These are phyloP conservation scores for Dactylonectria macrodidyma DNA, from an alignment of 2,329 filamentous ascomycete genomes.

Conservation along the genomic window DNA sequence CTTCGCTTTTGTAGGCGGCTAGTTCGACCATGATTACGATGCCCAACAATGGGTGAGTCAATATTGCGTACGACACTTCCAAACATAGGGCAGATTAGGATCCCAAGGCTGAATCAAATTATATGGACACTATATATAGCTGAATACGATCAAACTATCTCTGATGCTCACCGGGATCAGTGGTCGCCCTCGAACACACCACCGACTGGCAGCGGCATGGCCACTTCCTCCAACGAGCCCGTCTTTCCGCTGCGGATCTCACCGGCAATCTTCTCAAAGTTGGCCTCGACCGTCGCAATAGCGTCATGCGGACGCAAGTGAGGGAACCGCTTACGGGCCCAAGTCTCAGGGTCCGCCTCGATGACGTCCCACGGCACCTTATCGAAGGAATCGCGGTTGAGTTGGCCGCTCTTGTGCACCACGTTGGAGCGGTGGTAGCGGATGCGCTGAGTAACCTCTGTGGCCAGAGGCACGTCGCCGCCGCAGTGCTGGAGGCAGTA, in stretches of 20 bases:
- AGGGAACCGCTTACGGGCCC: constrained; percentile 16
- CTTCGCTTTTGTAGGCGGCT: too few species aligned
- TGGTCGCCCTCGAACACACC: not conserved
- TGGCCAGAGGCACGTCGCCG: constrained; percentile 11
- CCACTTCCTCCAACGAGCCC: constrained; percentile 10
- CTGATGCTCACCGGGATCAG: too few species aligned
- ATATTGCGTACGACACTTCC: too few species aligned
- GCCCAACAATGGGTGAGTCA: too few species aligned
- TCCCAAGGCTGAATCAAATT: too few species aligned
- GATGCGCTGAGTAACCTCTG: constrained; percentile 4
- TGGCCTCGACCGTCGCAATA: not conserved
- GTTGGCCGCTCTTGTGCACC: constrained; percentile 17
- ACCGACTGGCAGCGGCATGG: constrained; percentile 9
- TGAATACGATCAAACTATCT: too few species aligned
- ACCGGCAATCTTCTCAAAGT: constrained; percentile 14
- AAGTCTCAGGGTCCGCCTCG: constrained; percentile 11
- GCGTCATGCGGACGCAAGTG: constrained; percentile 13
- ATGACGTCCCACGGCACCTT: constrained; percentile 21
- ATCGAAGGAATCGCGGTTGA: constrained; percentile 10
- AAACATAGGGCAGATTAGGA: too few species aligned
- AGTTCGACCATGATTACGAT: too few species aligned
- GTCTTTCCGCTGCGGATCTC: not conserved
- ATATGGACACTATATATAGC: too few species aligned
- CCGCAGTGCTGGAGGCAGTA: not conserved
- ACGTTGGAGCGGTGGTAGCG: constrained; percentile 16